Conservation (phyloP, 2,329 filamentous ascomycete species). For the Didymella glomerata region DNA sequence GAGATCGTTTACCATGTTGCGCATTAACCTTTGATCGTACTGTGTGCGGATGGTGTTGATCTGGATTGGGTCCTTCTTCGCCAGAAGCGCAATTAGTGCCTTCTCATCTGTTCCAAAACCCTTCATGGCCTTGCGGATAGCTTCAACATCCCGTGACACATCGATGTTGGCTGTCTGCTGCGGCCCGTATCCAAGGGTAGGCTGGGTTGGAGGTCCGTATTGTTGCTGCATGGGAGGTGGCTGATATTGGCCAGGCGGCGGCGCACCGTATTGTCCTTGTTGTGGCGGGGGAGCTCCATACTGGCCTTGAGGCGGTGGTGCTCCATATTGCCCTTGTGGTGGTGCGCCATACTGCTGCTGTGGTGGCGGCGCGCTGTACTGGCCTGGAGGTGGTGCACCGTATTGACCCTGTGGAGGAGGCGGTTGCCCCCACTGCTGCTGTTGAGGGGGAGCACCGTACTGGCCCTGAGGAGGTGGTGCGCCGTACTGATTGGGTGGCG, state of each 20-base stretch:
- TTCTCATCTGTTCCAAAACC: conserved; percentile 91
- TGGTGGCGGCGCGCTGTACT: conserved; percentile 36
- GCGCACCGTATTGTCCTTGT: conserved; percentile 48
- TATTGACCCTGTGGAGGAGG: conserved; percentile 34
- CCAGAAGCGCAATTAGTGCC: conserved; percentile 73
- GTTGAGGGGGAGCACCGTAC: conserved; percentile 43
- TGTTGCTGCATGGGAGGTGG: conserved; percentile 43
- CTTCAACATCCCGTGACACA: conserved; percentile 72
- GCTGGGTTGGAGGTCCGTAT: conserved; percentile 53
- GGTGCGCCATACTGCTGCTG: conserved; percentile 31
- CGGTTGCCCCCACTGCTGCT: conserved; percentile 28
- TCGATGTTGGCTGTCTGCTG: conserved; percentile 68
- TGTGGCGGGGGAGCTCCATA: conserved; percentile 47
- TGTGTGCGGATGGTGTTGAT: conserved; percentile 67
- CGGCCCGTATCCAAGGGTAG: conserved; percentile 75
- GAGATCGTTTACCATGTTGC: conserved; percentile 77
- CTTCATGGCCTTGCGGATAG: conserved; percentile 85
- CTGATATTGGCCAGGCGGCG: conserved; percentile 28
- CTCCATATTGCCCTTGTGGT: conserved; percentile 36
- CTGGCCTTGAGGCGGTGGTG: conserved; percentile 39
- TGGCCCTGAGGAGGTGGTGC: conserved; percentile 36
- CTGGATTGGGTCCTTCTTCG: conserved; percentile 79
- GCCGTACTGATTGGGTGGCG: conserved; percentile 42
- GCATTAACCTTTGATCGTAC: conserved; percentile 69
- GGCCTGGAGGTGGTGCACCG: conserved; percentile 37